These are phyloP conservation scores for Zelonia costaricensis DNA, from an alignment of 208 protist genomes.

Conservation along the genomic window DNA sequence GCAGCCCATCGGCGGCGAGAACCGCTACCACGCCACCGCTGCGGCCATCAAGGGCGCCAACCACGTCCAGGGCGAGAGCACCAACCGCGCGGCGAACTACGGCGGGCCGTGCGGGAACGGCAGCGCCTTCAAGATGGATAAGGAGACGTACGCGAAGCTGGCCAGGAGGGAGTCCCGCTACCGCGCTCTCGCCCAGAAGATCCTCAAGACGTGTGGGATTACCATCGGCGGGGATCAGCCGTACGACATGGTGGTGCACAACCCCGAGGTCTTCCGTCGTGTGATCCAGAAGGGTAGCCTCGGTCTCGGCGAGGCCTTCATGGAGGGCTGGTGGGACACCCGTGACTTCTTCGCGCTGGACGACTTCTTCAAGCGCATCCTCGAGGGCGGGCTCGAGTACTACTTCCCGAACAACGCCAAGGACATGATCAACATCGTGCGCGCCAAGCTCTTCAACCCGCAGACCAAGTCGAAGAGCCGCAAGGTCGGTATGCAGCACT, in stretches of 20 bases:
- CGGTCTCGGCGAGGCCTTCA: constrained; percentile 53
- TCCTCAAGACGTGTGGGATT: constrained; percentile 37
- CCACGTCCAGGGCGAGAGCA: not conserved
- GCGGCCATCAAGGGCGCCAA: not conserved
- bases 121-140: constrained; percentile 26
- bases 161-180: constrained; percentile 41
- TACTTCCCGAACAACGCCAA: constrained; percentile 67
- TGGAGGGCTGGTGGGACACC: constrained; percentile 72
- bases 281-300: constrained; percentile 56
- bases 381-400: constrained; percentile 50
- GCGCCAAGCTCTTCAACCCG: constrained; percentile 48
- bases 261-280: constrained; percentile 41
- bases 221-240: constrained; percentile 41
- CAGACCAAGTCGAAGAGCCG: constrained; percentile 55
- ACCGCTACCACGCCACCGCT: not conserved
- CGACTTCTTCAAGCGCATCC: constrained; percentile 41
- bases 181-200: constrained; percentile 32
- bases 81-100: not conserved
- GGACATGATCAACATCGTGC: constrained; percentile 44
- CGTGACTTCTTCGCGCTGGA: constrained; percentile 51
- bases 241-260: constrained; percentile 48
- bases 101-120: constrained; percentile 34
- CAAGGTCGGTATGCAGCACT: constrained; percentile 67
- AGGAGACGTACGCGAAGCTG: constrained; percentile 28
- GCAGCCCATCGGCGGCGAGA: constrained; percentile 1